phyloP scores from a whole-genome alignment of 192 early-diverging fungal genomes.

The Piromyces sp. region DNA sequence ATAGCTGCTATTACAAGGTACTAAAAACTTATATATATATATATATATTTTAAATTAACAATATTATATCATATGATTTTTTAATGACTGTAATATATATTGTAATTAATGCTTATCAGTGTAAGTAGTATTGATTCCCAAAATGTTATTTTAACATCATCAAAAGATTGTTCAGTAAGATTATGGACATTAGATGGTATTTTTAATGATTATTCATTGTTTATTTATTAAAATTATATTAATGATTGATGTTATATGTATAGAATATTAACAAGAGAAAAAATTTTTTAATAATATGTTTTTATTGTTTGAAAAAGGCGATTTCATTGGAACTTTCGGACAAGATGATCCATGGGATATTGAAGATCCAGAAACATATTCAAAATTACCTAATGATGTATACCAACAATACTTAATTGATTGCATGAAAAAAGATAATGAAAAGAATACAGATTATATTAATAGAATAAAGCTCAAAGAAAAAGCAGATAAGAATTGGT shows the following conservation, averaged over 20 bases:
- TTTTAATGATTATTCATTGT: background rate
- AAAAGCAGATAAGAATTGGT: background rate
- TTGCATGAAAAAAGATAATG: background rate
- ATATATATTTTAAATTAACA: no score
- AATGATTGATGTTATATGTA: no score
- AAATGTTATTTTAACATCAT: background rate
- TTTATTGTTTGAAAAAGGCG: no score
- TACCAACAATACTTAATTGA: background rate
- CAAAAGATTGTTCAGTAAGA: background rate
- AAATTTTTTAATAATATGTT: no score
- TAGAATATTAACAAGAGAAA: no score
- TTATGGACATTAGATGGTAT: background rate
- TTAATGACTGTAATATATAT: no score
- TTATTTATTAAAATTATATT: no score
- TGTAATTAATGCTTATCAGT: background rate
- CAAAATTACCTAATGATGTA: constrained; percentile 1
- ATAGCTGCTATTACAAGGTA: background rate
- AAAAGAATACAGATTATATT: background rate
- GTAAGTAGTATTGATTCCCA: background rate
- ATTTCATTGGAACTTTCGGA: constrained; percentile 31
- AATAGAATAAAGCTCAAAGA: background rate
- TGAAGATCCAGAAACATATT: constrained; percentile 16
- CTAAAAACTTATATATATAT: background rate
- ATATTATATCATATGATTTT: no score
- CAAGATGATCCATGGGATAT: constrained; percentile 23